Evolutionary conservation across 225 moss, liverwort and hornwort genomes (phyloP).

Genomic region (Bryum argenteum): DNA sequence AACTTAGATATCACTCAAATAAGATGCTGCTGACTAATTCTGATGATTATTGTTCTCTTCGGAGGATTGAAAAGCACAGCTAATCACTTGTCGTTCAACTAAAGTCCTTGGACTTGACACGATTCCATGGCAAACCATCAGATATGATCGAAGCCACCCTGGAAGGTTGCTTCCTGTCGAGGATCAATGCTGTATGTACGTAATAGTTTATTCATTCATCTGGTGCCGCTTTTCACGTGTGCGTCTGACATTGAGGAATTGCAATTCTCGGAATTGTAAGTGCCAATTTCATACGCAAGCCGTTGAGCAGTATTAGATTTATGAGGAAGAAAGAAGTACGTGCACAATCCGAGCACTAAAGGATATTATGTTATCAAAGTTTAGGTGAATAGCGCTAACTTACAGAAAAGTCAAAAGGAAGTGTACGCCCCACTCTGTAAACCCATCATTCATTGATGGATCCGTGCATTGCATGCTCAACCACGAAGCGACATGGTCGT

Average conservation of each 20-base stretch:
- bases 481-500: slow-evolving; percentile 1
- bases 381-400: too few relatives aligned
- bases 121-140: neutral
- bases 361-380: too few relatives aligned
- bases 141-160: neutral
- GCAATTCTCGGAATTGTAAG: too few relatives aligned
- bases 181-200: too few relatives aligned
- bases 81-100: neutral
- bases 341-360: too few relatives aligned
- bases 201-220: neutral
- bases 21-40: slow-evolving; percentile 20
- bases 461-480: neutral
- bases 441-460: neutral
- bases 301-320: too few relatives aligned
- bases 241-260: neutral
- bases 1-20: neutral
- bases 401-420: neutral
- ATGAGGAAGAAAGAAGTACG: too few relatives aligned
- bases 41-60: neutral
- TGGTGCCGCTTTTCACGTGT: neutral
- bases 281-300: too few relatives aligned
- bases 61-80: neutral
- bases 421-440: neutral
- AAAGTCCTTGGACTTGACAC: neutral
- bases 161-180: neutral